Percentiles rank a stretch among this genome's conserved stretches.
Evolutionary conservation across 768 basidiomycete genomes (phyloP).

Genomic region (Peribolospora baueri): DNA sequence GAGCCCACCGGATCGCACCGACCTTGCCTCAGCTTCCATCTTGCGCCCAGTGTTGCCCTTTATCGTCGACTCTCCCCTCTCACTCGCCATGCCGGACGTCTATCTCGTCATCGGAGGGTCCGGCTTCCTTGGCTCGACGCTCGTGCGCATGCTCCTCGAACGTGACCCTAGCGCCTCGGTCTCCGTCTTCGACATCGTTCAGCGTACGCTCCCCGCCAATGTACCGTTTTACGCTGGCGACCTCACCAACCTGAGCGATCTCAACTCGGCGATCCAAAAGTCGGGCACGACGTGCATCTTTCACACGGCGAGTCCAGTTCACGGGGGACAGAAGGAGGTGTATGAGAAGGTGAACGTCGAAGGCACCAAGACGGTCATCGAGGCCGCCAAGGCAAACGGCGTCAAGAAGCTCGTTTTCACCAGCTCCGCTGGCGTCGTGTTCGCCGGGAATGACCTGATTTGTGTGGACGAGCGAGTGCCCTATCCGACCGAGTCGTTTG

Average conservation of each 20-base stretch:
- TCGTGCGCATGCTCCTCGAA: slow-evolving; percentile 59
- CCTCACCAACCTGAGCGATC: slow-evolving; percentile 49
- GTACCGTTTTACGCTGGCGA: slow-evolving; percentile 60
- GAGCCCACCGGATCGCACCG: too few species aligned
- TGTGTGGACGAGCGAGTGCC: slow-evolving; percentile 71
- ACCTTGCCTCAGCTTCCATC: too few species aligned
- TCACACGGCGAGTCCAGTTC: slow-evolving; percentile 73
- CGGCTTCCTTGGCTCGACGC: slow-evolving; percentile 72
- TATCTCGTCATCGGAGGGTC: slow-evolving; percentile 62
- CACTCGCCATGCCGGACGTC: slow-evolving; percentile 25
- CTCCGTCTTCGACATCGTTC: slow-evolving; percentile 72
- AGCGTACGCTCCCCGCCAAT: slow-evolving; percentile 25
- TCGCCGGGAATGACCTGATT: slow-evolving; percentile 54
- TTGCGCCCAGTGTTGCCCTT: neutral
- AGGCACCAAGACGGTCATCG: slow-evolving; percentile 63
- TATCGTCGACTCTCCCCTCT: neutral
- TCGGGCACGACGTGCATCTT: slow-evolving; percentile 66
- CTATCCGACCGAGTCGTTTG: slow-evolving; percentile 45
- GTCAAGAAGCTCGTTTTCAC: slow-evolving; percentile 83
- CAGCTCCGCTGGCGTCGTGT: slow-evolving; percentile 72
- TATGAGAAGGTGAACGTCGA: slow-evolving; percentile 87
- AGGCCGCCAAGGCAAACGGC: slow-evolving; percentile 43
- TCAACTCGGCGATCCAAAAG: slow-evolving; percentile 48
- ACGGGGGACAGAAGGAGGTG: slow-evolving; percentile 34
- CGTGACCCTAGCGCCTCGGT: slow-evolving; percentile 44